These are phyloP conservation scores for Peterozyma toletana DNA, from an alignment of 805 yeast species.

Conservation along the genomic window DNA sequence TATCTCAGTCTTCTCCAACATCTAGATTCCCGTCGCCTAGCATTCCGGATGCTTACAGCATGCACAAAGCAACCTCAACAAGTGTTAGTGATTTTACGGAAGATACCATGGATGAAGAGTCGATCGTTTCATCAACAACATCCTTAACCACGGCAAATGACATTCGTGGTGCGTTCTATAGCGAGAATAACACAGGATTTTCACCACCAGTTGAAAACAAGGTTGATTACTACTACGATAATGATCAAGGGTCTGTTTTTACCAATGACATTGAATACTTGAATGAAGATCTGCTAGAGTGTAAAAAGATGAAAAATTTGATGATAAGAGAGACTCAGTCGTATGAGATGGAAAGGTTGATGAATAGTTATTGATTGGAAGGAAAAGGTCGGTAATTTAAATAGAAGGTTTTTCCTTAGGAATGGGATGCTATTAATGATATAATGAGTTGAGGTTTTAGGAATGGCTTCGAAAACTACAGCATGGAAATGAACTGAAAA, in stretches of 20 bases:
- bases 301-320: slow-evolving; percentile 3
- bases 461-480: no score
- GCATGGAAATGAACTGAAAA: no score
- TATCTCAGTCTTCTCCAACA: no score
- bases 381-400: not conserved
- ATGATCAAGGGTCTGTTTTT: slow-evolving; percentile 4
- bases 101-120: not conserved
- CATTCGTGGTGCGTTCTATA: not conserved
- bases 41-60: no score
- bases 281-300: slow-evolving; percentile 3
- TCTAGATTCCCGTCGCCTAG: no score
- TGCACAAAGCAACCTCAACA: no score
- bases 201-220: not conserved
- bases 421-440: no score
- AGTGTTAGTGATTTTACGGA: not conserved
- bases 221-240: not conserved
- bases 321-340: slow-evolving; percentile 3
- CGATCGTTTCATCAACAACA: not conserved
- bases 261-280: slow-evolving; percentile 1
- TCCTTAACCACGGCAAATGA: not conserved
- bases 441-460: no score
- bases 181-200: not conserved
- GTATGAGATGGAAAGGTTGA: slow-evolving; percentile 4
- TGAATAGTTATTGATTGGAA: not conserved
- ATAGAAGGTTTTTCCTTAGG: no score